These are phyloP conservation scores for Trichosanthes truncata DNA, from an alignment of 306 rosid genomes.

Conservation along the genomic window DNA sequence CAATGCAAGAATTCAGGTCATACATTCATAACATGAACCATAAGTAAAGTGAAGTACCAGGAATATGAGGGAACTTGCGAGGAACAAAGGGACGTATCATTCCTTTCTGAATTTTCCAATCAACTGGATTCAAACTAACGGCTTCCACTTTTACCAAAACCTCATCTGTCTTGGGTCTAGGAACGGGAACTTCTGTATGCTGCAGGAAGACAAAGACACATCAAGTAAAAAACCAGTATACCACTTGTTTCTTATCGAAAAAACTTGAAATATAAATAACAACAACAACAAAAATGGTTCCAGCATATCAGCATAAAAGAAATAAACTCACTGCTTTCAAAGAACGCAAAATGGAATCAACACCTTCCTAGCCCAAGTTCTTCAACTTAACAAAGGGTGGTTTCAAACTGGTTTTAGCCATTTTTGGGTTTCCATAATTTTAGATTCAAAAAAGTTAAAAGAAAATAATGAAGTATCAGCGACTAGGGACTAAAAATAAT, in stretches of 20 bases:
- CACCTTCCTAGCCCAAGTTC: background rate
- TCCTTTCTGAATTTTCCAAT: slow-evolving; percentile 75
- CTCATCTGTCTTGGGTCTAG: slow-evolving; percentile 37
- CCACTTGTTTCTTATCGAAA: background rate
- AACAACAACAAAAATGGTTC: background rate
- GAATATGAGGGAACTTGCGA: slow-evolving; percentile 43
- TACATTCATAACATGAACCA: background rate
- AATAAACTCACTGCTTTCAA: background rate
- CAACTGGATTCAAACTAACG: slow-evolving; percentile 46
- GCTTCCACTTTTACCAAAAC: slow-evolving; percentile 59
- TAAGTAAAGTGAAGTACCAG: slow-evolving; percentile 27
- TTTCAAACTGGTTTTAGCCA: background rate
- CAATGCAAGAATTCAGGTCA: background rate
- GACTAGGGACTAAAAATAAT: background rate
- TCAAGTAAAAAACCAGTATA: background rate
- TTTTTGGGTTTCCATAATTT: background rate
- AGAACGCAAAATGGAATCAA: background rate
- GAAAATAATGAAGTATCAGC: background rate
- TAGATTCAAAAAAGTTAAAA: background rate
- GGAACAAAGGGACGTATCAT: slow-evolving; percentile 30
- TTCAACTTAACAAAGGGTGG: background rate
- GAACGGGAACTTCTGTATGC: slow-evolving; percentile 70
- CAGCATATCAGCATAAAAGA: background rate
- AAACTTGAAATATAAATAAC: background rate
- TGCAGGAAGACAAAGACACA: slow-evolving; percentile 12